phyloP scores from a whole-genome alignment of 768 basidiomycete species.

The Lactarius sp. region DNA sequence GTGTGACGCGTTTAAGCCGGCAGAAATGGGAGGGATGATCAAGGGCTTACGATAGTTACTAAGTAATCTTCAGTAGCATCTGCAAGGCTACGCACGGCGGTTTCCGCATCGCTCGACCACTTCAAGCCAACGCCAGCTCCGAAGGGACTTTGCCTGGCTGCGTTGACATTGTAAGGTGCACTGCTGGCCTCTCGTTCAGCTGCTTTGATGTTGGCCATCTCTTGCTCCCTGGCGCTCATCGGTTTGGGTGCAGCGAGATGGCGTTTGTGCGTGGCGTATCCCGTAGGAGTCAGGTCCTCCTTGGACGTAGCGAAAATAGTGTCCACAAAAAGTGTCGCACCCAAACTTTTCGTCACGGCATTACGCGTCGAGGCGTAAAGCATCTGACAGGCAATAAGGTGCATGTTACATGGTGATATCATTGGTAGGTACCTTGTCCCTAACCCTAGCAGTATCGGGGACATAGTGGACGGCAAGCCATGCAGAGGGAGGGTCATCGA shows the following conservation, averaged over 20 bases:
- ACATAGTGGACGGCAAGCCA: conserved; percentile 81
- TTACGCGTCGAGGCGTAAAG: conserved; percentile 78
- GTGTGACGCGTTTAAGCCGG: neutral
- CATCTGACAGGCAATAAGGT: conserved; percentile 49
- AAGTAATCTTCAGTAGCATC: conserved; percentile 45
- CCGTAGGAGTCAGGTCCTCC: conserved; percentile 56
- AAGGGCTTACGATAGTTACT: conserved; percentile 56
- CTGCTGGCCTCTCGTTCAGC: conserved; percentile 62
- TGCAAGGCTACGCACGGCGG: conserved; percentile 57
- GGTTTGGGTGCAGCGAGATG: conserved; percentile 77
- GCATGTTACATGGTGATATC: neutral
- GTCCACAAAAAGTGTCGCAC: conserved; percentile 66
- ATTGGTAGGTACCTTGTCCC: conserved; percentile 58
- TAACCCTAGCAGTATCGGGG: conserved; percentile 73
- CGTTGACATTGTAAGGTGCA: conserved; percentile 53
- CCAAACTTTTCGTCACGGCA: conserved; percentile 65
- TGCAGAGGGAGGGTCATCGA: conserved; percentile 53
- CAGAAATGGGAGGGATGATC: neutral
- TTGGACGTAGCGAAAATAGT: conserved; percentile 76
- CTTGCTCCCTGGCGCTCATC: conserved; percentile 75
- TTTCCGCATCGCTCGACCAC: conserved; percentile 63
- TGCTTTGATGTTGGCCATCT: conserved; percentile 68
- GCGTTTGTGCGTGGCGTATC: conserved; percentile 68
- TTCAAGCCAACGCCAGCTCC: conserved; percentile 56
- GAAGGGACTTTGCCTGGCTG: conserved; percentile 49